These are phyloP conservation scores for Desmodesmus armatus DNA, from an alignment of 139 green algal genomes.

Conservation along the genomic window DNA sequence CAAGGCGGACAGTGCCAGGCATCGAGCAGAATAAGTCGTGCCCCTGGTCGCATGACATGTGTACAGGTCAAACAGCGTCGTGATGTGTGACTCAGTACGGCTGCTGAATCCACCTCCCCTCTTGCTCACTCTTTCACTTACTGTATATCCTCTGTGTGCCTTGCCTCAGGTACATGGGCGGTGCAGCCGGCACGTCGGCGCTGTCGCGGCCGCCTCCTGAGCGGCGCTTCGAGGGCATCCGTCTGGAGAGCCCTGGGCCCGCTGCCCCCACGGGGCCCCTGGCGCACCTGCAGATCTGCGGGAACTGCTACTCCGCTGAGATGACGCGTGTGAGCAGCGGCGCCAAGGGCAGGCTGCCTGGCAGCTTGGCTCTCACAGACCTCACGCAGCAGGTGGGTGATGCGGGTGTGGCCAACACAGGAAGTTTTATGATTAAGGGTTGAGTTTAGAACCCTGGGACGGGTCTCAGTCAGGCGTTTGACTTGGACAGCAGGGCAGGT, in stretches of 20 bases:
- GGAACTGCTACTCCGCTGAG: constrained; percentile 59
- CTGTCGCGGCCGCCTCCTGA: constrained; percentile 49
- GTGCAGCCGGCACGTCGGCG: constrained; percentile 30
- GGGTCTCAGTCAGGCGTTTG: background rate
- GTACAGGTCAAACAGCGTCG: too few species aligned
- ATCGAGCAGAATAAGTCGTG: too few species aligned
- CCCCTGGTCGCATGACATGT: too few species aligned
- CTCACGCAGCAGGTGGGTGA: constrained; percentile 21
- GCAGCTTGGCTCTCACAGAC: constrained; percentile 45
- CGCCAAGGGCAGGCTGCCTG: constrained; percentile 53
- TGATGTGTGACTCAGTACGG: too few species aligned
- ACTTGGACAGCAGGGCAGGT: background rate
- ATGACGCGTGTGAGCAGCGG: constrained; percentile 24
- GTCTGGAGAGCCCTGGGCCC: constrained; percentile 72
- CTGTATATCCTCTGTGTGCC: background rate
- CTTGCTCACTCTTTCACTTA: too few species aligned
- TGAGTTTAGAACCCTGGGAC: background rate
- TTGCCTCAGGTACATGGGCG: constrained; percentile 32
- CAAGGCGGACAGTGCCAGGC: too few species aligned
- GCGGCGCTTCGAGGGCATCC: constrained; percentile 89
- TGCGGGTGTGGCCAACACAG: background rate
- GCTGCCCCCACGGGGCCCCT: constrained; percentile 48
- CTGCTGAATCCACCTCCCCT: too few species aligned
- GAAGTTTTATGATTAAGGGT: background rate
- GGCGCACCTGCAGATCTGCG: constrained; percentile 59